Evolutionary conservation across 169 alveolate species (phyloP).

Genomic region (Miamiensis avidus): DNA sequence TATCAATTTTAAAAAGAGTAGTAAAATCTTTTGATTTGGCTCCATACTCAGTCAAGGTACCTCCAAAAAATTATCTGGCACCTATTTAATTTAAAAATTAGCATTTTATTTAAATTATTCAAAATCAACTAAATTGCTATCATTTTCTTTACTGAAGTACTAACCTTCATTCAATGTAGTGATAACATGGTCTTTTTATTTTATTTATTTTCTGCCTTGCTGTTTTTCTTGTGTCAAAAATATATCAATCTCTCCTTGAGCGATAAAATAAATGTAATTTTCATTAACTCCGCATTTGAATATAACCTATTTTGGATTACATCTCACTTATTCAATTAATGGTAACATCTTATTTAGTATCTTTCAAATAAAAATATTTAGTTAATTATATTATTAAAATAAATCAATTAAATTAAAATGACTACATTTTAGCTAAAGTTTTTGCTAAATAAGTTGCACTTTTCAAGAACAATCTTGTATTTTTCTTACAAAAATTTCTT

Average conservation of each 20-base stretch:
- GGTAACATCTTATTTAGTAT: not conserved
- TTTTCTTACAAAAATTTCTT: not conserved
- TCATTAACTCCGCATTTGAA: not conserved
- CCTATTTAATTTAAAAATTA: too few species aligned
- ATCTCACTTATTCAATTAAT: not conserved
- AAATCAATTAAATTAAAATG: too few species aligned
- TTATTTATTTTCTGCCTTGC: not conserved
- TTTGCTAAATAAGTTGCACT: not conserved
- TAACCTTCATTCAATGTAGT: not conserved
- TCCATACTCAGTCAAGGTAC: not conserved
- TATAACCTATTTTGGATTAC: not conserved
- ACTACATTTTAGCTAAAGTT: not conserved
- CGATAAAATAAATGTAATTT: too few species aligned
- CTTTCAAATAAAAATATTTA: not conserved
- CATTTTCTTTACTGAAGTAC: too few species aligned
- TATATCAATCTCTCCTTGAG: not conserved
- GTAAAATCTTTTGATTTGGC: not conserved
- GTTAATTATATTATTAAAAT: too few species aligned
- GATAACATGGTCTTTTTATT: not conserved
- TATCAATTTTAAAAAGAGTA: not conserved
- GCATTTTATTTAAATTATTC: too few species aligned
- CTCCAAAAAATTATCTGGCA: not conserved
- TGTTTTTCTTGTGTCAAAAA: not conserved
- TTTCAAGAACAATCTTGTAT: not conserved
- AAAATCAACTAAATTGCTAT: too few species aligned